These are phyloP conservation scores for Macrocystidia cucumis DNA, from an alignment of 1,284 basidiomycete genomes.

Conservation along the genomic window DNA sequence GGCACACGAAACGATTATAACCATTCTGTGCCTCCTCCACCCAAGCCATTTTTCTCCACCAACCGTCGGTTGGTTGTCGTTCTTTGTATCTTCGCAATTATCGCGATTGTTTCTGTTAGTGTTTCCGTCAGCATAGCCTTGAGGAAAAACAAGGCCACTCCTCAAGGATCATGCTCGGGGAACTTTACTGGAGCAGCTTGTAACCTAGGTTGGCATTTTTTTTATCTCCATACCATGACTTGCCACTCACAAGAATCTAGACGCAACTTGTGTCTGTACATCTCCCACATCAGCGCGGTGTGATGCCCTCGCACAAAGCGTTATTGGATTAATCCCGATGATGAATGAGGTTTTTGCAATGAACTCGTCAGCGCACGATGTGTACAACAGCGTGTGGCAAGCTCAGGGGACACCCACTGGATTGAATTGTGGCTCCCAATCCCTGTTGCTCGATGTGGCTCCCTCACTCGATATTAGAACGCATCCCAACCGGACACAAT, in stretches of 20 bases:
- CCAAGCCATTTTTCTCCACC: slow-evolving; percentile 20
- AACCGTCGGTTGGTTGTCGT: slow-evolving; percentile 26
- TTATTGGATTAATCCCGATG: slow-evolving; percentile 39
- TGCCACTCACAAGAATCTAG: slow-evolving; percentile 20
- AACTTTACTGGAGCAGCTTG: slow-evolving; percentile 42
- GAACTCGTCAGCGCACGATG: slow-evolving; percentile 33
- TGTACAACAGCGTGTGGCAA: slow-evolving; percentile 43
- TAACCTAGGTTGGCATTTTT: slow-evolving; percentile 39
- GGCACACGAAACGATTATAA: neutral
- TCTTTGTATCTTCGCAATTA: no score
- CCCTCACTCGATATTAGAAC: slow-evolving; percentile 28
- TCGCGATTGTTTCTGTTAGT: slow-evolving; percentile 29
- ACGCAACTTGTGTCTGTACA: slow-evolving; percentile 56
- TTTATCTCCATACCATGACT: slow-evolving; percentile 1
- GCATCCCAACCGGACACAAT: slow-evolving; percentile 42
- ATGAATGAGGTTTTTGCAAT: slow-evolving; percentile 41
- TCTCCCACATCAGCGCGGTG: slow-evolving; percentile 34
- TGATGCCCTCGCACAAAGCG: slow-evolving; percentile 42
- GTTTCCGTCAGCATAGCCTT: slow-evolving; percentile 24
- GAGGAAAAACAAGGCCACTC: slow-evolving; percentile 17
- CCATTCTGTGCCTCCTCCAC: no score
- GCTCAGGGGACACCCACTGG: slow-evolving; percentile 33
- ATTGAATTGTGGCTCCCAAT: slow-evolving; percentile 42
- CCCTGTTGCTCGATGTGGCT: slow-evolving; percentile 47
- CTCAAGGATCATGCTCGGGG: slow-evolving; percentile 24